phyloP scores from a whole-genome alignment of 1,284 basidiomycete species.

The Fereydounia khargensis region DNA sequence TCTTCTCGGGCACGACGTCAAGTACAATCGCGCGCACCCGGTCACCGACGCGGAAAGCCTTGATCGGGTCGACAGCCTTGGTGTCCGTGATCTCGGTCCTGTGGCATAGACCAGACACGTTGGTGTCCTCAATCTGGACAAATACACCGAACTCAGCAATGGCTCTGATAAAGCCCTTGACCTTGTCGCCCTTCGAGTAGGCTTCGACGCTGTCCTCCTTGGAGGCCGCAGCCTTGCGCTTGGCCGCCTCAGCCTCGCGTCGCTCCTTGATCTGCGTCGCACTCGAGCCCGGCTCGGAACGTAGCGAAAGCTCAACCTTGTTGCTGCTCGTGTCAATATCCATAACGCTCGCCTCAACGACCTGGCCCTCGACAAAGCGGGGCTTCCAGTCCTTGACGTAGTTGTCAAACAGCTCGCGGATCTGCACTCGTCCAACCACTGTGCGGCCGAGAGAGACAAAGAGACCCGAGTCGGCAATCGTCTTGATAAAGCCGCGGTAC shows the following conservation, averaged over 20 bases:
- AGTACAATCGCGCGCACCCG: conserved; percentile 76
- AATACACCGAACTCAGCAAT: conserved; percentile 89
- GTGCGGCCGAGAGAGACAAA: conserved; percentile 81
- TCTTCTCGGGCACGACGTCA: conserved; percentile 71
- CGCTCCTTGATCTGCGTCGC: conserved; percentile 60
- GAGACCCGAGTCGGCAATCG: conserved; percentile 75
- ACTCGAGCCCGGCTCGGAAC: conserved; percentile 56
- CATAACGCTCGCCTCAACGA: conserved; percentile 81
- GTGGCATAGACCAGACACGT: conserved; percentile 87
- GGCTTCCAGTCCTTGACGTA: conserved; percentile 94
- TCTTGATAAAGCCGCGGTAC: conserved; percentile 80
- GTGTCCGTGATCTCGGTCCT: conserved; percentile 60
- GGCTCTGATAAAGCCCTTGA: conserved; percentile 55
- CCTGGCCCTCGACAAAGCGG: conserved; percentile 74
- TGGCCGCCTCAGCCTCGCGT: conserved; percentile 6
- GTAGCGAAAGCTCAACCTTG: conserved; percentile 83
- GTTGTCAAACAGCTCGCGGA: conserved; percentile 72
- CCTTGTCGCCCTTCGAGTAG: conserved; percentile 56
- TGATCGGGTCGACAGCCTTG: conserved; percentile 65
- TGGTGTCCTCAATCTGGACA: conserved; percentile 78
- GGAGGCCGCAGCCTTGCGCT: conserved; percentile 8
- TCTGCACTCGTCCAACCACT: conserved; percentile 86
- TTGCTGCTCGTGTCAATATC: conserved; percentile 68
- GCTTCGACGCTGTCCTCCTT: conserved; percentile 23
- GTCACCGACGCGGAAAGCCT: conserved; percentile 82